Percentiles rank a stretch among this genome's conserved stretches.
Evolutionary conservation across 495 filamentous ascomycete species (phyloP).

Genomic region (Tuber aestivum): DNA sequence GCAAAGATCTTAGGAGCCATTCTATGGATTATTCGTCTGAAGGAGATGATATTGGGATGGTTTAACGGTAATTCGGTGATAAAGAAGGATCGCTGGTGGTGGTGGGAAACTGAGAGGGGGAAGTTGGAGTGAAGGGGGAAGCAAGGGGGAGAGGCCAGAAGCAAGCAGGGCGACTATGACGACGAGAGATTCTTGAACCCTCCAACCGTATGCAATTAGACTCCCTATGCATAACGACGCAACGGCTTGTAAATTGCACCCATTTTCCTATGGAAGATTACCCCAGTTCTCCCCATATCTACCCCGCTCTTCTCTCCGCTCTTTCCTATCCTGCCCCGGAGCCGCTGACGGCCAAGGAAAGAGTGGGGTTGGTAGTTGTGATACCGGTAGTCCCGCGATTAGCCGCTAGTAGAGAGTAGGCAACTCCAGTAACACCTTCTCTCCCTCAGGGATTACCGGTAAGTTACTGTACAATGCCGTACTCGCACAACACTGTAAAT

Average conservation of each 20-base stretch:
- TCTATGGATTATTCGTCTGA: constrained; percentile 9
- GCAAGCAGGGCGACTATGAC: background rate
- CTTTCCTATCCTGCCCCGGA: background rate
- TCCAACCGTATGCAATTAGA: background rate
- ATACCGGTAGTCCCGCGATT: background rate
- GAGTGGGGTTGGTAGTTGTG: background rate
- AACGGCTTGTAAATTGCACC: constrained; percentile 4
- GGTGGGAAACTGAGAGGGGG: background rate
- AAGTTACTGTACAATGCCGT: too few species aligned
- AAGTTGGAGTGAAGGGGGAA: background rate
- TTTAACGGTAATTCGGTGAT: constrained; percentile 6
- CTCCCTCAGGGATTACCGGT: too few species aligned
- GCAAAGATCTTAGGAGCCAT: constrained; percentile 40
- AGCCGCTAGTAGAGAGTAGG: background rate
- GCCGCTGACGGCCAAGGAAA: background rate
- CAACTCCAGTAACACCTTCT: too few species aligned
- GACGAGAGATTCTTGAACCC: background rate
- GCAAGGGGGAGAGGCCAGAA: background rate
- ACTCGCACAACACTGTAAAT: too few species aligned
- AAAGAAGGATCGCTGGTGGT: background rate
- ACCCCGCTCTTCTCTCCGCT: background rate
- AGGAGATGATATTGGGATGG: constrained; percentile 1
- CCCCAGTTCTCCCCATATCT: background rate
- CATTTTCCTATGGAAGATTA: background rate
- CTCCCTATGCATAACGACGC: constrained; percentile 12